Percentiles rank a stretch among this genome's conserved stretches.
phyloP scores from a whole-genome alignment of 208 protist species.

The Trypanosoma platydactyli region DNA sequence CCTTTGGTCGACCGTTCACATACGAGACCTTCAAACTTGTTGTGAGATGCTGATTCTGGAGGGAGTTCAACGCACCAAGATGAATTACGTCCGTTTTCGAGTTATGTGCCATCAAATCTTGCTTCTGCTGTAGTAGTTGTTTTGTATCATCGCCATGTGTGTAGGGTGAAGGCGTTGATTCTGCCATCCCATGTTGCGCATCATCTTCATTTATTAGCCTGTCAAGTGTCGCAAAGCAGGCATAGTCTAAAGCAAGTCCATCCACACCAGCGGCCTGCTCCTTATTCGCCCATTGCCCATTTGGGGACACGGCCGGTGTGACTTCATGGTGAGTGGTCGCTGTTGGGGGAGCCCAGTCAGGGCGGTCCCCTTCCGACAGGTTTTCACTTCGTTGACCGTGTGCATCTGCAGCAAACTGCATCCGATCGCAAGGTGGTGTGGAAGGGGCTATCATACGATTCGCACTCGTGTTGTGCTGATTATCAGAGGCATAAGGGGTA shows the following conservation, averaged over 20 bases:
- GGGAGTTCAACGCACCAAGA: constrained; percentile 92
- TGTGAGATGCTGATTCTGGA: constrained; percentile 91
- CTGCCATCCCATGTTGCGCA: background rate
- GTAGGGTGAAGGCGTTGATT: constrained; percentile 3
- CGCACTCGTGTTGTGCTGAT: background rate
- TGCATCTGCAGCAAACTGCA: constrained; percentile 2
- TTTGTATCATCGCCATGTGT: constrained; percentile 18
- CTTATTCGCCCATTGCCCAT: constrained; percentile 22
- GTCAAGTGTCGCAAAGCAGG: constrained; percentile 26
- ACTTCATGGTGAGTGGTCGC: constrained; percentile 8
- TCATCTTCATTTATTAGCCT: constrained; percentile 25
- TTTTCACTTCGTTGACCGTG: background rate
- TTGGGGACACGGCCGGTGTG: constrained; percentile 24
- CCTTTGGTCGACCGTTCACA: constrained; percentile 60
- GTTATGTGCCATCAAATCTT: background rate
- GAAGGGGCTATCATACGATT: background rate
- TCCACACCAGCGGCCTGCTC: background rate
- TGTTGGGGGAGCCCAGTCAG: constrained; percentile 18
- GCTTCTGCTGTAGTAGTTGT: constrained; percentile 23
- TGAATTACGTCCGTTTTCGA: constrained; percentile 81
- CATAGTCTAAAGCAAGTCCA: constrained; percentile 21
- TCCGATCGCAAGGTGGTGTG: constrained; percentile 15
- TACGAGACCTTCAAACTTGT: constrained; percentile 52
- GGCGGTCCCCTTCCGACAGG: background rate
- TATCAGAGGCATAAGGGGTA: constrained; percentile 20